phyloP scores from a whole-genome alignment of 805 yeast species.

The Kluyveromyces dobzhanskii region DNA sequence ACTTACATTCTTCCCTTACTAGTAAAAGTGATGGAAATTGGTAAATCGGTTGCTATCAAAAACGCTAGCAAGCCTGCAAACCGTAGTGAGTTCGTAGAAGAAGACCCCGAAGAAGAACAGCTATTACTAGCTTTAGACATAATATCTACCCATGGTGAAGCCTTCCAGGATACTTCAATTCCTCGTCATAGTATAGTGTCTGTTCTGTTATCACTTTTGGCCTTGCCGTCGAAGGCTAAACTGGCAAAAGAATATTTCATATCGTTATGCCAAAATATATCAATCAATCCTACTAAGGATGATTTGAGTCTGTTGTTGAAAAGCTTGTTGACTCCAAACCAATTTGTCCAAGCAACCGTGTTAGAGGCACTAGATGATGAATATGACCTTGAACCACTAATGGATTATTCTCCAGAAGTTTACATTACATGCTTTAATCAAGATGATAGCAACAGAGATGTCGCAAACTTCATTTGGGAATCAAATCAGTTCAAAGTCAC shows the following conservation, averaged over 20 bases:
- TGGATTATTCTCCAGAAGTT: conserved; percentile 53
- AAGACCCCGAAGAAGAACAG: conserved; percentile 84
- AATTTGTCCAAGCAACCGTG: conserved; percentile 68
- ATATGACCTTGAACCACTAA: conserved; percentile 39
- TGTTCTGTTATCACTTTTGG: conserved; percentile 58
- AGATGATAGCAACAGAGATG: conserved; percentile 48
- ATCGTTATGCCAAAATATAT: conserved; percentile 67
- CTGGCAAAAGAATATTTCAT: conserved; percentile 76
- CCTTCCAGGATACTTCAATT: conserved; percentile 54
- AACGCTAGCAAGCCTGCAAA: conserved; percentile 43
- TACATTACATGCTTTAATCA: conserved; percentile 76
- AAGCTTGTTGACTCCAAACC: conserved; percentile 50
- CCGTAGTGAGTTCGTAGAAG: conserved; percentile 67
- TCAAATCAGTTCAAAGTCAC: conserved; percentile 47
- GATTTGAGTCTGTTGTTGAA: conserved; percentile 56
- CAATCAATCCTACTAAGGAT: conserved; percentile 45
- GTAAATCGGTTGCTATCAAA: conserved; percentile 47
- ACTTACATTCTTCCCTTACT: conserved; percentile 72
- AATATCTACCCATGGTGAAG: conserved; percentile 57
- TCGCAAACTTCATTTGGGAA: conserved; percentile 80
- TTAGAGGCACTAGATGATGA: conserved; percentile 84
- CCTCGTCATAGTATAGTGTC: conserved; percentile 61
- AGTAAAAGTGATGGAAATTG: conserved; percentile 56
- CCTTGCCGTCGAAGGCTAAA: conserved; percentile 70
- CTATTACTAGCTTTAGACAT: conserved; percentile 69